Base-by-base conservation (phyloP, 352 stramenopile genomes). In the Blastocystis sp. region DNA sequence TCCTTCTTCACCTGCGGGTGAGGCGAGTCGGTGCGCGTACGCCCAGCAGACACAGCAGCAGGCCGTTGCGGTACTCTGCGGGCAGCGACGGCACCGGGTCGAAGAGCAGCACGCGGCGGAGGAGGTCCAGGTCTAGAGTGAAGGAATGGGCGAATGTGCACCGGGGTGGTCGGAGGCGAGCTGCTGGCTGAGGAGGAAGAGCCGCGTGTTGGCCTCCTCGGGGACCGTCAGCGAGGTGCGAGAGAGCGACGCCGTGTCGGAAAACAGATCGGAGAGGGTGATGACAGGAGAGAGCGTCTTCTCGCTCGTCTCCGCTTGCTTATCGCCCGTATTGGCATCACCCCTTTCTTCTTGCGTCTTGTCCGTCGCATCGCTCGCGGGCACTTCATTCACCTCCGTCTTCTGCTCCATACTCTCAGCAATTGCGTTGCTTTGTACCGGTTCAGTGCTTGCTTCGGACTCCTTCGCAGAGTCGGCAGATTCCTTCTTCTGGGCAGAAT, bases 171-270 rank as follows among this genome's bases (percentile, higher is more conserved):
- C 34, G 11, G 24, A 11, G 34, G 11, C 42, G 42, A 81, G 34
- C 21, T 81, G 71, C 45, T 81, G 71, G 43, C 21, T 65, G 48
- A 81, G 71, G 11, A 81, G 54, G 28, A 81, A 81, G 7, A 63
- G 71, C 1, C 71, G 71, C 3, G 71, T 81, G 24, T 81, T 81
- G 9, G 24, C 14, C 10, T 81, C 71, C 6, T 81, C 71, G 43
- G 71, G 71, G 28, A 81, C 43, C 24, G 24, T 19, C n/a, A 28
- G 24, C 28, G 71, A 42, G 43, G 48, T 66, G 52, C 45, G 42
- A 21, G 14, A 17, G 21, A 64, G 48, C 11, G 40, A 63, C 2
- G 43, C 1, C 7, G 71, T 57, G 19, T 24, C 52, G 2, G 71
- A 60, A 54, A 64, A 63, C 3, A 81, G 71, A 2, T 81, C 71